Conservation (phyloP, 1,284 basidiomycete species). For the Xanthoconium separans region DNA sequence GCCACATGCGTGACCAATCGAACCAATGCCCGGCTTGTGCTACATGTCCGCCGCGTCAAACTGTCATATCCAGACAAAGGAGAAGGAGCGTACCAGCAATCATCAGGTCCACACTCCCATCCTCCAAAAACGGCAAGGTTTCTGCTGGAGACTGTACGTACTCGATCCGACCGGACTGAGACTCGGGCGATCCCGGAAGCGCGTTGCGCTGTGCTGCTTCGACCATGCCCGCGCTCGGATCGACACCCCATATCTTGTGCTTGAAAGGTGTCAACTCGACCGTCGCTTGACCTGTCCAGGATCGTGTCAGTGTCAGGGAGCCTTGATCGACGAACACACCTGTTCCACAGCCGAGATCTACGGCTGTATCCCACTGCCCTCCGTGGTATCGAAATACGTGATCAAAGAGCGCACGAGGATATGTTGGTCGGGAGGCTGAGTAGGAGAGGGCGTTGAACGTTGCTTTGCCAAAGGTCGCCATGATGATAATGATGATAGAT, state of each 20-base stretch:
- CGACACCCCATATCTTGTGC: slow-evolving; percentile 59
- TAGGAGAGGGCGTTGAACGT: slow-evolving; percentile 67
- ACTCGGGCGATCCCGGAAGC: slow-evolving; percentile 12
- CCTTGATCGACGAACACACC: slow-evolving; percentile 39
- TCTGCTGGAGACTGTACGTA: slow-evolving; percentile 59
- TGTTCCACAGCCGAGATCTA: slow-evolving; percentile 85
- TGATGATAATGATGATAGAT: slow-evolving; percentile 22
- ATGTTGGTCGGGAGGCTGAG: slow-evolving; percentile 64
- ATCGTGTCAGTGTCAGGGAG: not conserved
- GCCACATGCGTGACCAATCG: slow-evolving; percentile 73
- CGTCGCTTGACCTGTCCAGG: slow-evolving; percentile 61
- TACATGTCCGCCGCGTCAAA: slow-evolving; percentile 22
- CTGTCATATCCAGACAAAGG: not conserved
- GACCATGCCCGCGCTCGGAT: slow-evolving; percentile 77
- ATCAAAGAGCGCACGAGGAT: slow-evolving; percentile 63
- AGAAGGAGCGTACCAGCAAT: slow-evolving; percentile 53
- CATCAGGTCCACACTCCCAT: slow-evolving; percentile 69
- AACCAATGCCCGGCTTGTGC: slow-evolving; percentile 92
- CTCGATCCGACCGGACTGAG: slow-evolving; percentile 29
- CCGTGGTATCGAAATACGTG: slow-evolving; percentile 59
- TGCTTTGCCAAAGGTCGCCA: slow-evolving; percentile 68
- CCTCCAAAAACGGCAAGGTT: slow-evolving; percentile 49
- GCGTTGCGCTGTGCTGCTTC: slow-evolving; percentile 48
- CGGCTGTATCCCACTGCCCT: slow-evolving; percentile 51
- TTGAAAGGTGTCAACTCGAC: slow-evolving; percentile 60